Conservation (phyloP, 306 rosid genomes). For the Clitoria ternatea region DNA sequence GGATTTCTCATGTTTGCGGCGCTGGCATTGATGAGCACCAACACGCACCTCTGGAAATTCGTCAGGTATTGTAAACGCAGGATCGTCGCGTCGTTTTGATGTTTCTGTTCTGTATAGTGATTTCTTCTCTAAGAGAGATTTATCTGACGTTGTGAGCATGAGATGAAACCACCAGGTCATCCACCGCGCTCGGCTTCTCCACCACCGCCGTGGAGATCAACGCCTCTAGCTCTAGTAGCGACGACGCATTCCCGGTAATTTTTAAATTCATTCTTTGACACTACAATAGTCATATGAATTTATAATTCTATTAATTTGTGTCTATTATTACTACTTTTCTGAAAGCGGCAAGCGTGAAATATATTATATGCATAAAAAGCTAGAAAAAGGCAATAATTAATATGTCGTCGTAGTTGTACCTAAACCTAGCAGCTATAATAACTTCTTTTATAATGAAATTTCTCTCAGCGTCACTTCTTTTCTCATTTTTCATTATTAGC, state of each 20-base stretch:
- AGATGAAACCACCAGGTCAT: slow-evolving; percentile 42
- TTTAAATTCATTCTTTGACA: neutral
- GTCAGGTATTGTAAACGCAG: slow-evolving; percentile 39
- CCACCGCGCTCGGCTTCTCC: slow-evolving; percentile 24
- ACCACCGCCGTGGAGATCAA: slow-evolving; percentile 22
- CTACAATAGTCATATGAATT: neutral
- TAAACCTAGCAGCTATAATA: neutral
- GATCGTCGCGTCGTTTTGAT: slow-evolving; percentile 5
- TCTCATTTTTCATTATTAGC: too few relatives aligned
- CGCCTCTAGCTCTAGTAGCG: slow-evolving; percentile 24
- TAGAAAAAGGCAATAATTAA: neutral
- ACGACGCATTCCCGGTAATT: slow-evolving; percentile 31
- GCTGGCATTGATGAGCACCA: slow-evolving; percentile 42
- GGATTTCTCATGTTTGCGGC: slow-evolving; percentile 70
- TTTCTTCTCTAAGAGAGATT: neutral
- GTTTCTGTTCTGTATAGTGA: neutral
- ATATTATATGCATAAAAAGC: neutral
- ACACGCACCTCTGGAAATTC: slow-evolving; percentile 29
- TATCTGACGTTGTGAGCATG: neutral
- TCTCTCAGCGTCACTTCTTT: neutral
- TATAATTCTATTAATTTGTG: neutral
- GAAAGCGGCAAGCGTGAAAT: neutral
- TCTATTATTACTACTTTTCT: neutral
- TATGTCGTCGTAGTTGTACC: neutral
- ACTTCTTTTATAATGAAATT: neutral